A percentile compares a stretch with the other conserved stretches of the same genome.
Conservation (phyloP, 257 asterid genomes). For the Phtheirospermum japonicum region DNA sequence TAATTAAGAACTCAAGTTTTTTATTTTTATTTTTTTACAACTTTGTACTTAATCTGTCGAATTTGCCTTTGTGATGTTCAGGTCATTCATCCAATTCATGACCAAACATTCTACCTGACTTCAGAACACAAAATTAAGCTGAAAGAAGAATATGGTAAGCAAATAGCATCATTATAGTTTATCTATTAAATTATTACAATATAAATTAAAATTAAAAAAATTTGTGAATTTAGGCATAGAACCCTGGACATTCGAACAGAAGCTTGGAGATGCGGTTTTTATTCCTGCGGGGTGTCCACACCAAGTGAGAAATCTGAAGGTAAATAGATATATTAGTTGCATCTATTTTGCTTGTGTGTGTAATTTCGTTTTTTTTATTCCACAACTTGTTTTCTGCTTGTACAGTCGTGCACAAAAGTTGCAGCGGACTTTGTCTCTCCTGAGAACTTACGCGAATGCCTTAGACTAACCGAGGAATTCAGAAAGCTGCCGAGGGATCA, state of each 20-base stretch:
- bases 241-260: slow-evolving; percentile 93
- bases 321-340: slow-evolving; percentile 19
- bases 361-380: neutral
- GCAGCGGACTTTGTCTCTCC: slow-evolving; percentile 96
- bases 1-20: neutral
- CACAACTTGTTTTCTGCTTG: slow-evolving; percentile 15
- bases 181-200: neutral
- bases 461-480: slow-evolving; percentile 73
- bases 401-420: slow-evolving; percentile 93
- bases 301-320: slow-evolving; percentile 96
- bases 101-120: slow-evolving; percentile 81
- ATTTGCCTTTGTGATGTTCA: slow-evolving; percentile 26
- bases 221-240: slow-evolving; percentile 57
- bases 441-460: slow-evolving; percentile 76
- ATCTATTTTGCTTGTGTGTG: slow-evolving; percentile 1
- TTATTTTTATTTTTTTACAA: neutral
- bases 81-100: slow-evolving; percentile 95
- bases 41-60: slow-evolving; percentile 17
- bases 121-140: slow-evolving; percentile 64
- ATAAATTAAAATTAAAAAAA: neutral
- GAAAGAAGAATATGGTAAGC: slow-evolving; percentile 81
- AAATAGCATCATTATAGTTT: neutral
- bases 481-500: slow-evolving; percentile 80
- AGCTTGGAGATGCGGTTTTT: slow-evolving; percentile 88
- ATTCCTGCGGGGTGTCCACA: slow-evolving; percentile 99